Evolutionary conservation across 2,329 filamentous ascomycete species (phyloP).

Genomic region (Neofusicoccum ribis): DNA sequence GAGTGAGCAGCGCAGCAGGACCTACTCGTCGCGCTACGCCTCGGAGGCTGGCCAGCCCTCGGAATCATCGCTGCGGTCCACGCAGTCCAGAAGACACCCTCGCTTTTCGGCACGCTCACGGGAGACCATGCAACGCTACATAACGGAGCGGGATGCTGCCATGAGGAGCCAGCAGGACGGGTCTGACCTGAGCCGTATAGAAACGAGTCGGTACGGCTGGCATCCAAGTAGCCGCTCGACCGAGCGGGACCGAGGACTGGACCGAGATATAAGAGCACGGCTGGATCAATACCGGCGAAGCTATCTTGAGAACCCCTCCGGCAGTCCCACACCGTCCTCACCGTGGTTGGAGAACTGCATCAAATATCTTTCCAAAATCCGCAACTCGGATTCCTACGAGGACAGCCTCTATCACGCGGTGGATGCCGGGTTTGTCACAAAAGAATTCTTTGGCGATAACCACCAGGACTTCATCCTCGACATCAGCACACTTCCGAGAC

Average conservation of each 20-base stretch:
- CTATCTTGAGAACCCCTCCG: slow-evolving; percentile 31
- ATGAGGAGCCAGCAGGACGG: slow-evolving; percentile 24
- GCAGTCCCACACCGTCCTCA: slow-evolving; percentile 28
- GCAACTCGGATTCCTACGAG: slow-evolving; percentile 53
- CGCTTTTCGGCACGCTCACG: slow-evolving; percentile 40
- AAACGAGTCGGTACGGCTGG: slow-evolving; percentile 18
- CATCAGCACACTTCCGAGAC: slow-evolving; percentile 51
- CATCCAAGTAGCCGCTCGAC: slow-evolving; percentile 2
- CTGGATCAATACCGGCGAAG: slow-evolving; percentile 31
- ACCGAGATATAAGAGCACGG: slow-evolving; percentile 24
- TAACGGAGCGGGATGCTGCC: slow-evolving; percentile 40
- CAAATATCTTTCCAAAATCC: slow-evolving; percentile 61
- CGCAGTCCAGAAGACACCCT: slow-evolving; percentile 42
- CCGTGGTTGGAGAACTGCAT: slow-evolving; percentile 58
- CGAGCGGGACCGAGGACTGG: slow-evolving; percentile 17
- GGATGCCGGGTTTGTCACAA: slow-evolving; percentile 53
- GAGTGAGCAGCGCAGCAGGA: slow-evolving; percentile 28
- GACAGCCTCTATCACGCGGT: slow-evolving; percentile 56
- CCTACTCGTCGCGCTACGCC: slow-evolving; percentile 29
- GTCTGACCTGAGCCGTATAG: slow-evolving; percentile 21
- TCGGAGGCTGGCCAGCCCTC: slow-evolving; percentile 28
- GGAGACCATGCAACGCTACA: slow-evolving; percentile 42
- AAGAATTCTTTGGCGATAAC: slow-evolving; percentile 55
- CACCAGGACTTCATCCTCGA: slow-evolving; percentile 61
- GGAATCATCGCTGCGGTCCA: slow-evolving; percentile 39